Evolutionary conservation across 2,329 filamentous ascomycete genomes (phyloP), one percentile per base, ranked within the genome.

Genomic region (Sporothrix schenckii): DNA sequence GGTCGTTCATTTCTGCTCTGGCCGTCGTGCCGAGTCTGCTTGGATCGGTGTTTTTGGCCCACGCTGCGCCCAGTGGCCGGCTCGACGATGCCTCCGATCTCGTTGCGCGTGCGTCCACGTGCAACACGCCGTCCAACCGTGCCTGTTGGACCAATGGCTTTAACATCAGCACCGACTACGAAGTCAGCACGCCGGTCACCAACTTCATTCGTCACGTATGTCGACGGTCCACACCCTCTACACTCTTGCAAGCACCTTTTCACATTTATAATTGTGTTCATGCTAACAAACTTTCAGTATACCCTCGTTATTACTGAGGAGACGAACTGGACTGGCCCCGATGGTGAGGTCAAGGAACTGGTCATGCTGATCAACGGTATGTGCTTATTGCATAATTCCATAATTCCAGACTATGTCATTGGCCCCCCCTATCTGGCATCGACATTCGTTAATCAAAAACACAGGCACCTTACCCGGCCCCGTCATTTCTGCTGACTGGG

Each of bases 331-430:
- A 41, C 30, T 1, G 74, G 74, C 39, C 73, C 74, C 1, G 74
- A 75, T 58, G 73, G 73, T 34, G 52, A 66, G 1, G 54, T 70
- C 49, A 74, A 73, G 71, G 16, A 44, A 0, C 30, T 71, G 1
- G 60, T 60, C 24, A 73, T 73, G 73, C 70, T 75, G 10, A 70
- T 75, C 68, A 75, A 75, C 52, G 69, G 74, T 74, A 66, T 9
- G 41, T 44, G 34, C 6, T 6, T 34, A 7, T 34, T 34, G 73
- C 4, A 16, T 14, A 1, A 4, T 47, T 1, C 9, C 4, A 16
- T 14, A 1, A 4, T 47, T 1, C 9, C 21, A 30, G 4, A 5
- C 4, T 21, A 7, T 19, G 49, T 50, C 11, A 27, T 30, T 16
- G 1, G 1, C n/a, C 16, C 13, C 10, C 16, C 54, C 54, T 41